Conservation (phyloP, 139 green algal genomes). For the Micractinium conductrix region DNA sequence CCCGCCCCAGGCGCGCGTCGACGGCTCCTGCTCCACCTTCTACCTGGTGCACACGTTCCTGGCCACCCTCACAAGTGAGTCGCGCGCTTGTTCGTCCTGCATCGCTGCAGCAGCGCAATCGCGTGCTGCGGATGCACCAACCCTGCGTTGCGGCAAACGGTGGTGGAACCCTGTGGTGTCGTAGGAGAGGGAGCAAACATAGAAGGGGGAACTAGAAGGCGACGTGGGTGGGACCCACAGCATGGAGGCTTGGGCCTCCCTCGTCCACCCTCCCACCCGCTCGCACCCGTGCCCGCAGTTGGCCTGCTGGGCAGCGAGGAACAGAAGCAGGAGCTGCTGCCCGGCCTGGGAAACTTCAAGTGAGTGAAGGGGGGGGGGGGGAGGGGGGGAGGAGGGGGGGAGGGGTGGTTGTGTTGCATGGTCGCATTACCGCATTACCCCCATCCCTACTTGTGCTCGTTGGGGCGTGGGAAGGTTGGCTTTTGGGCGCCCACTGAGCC, state of each 20-base stretch:
- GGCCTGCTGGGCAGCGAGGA: conserved; percentile 80
- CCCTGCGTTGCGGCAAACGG: too few relatives aligned
- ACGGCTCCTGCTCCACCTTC: conserved; percentile 90
- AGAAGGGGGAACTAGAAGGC: too few relatives aligned
- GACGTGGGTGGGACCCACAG: too few relatives aligned
- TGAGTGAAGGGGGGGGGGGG: not conserved
- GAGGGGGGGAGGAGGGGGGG: too few relatives aligned
- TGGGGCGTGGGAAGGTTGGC: not conserved
- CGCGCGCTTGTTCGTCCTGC: too few relatives aligned
- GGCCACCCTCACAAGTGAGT: conserved; percentile 87
- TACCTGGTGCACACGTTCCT: conserved; percentile 94
- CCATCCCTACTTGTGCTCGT: too few relatives aligned
- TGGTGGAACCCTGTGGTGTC: too few relatives aligned
- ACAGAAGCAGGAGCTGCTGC: conserved; percentile 89
- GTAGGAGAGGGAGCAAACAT: too few relatives aligned
- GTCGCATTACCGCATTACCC: too few relatives aligned
- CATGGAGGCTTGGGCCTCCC: not conserved
- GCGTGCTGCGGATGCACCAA: too few relatives aligned
- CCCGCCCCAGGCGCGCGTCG: conserved; percentile 73
- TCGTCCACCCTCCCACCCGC: not conserved
- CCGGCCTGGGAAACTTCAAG: conserved; percentile 69
- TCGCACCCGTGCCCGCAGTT: not conserved
- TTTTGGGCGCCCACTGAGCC: not conserved
- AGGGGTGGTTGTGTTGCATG: not conserved
- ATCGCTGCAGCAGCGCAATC: too few relatives aligned